phyloP scores from a whole-genome alignment of 2,329 filamentous ascomycete species.

The Hymenoscyphus infarciens region DNA sequence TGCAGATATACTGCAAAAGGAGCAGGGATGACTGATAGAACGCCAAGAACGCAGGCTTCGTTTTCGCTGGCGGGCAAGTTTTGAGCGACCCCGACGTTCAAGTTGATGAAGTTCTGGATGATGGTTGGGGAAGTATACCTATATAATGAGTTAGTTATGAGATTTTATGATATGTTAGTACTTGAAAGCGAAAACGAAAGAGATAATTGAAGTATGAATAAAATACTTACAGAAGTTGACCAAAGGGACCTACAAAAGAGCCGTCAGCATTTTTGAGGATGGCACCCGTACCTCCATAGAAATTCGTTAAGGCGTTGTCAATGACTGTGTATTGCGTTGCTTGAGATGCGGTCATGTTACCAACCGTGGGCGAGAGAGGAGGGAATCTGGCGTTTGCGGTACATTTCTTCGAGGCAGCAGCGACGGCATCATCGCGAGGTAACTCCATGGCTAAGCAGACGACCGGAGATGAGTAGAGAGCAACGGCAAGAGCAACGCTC shows the following conservation, averaged over 20 bases:
- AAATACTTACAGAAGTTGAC: conserved; percentile 8
- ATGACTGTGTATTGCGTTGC: neutral
- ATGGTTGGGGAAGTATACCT: neutral
- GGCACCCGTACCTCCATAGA: neutral
- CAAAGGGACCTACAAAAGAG: conserved; percentile 3
- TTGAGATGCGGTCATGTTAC: neutral
- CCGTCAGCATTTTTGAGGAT: conserved; percentile 6
- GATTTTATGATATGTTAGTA: neutral
- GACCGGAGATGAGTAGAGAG: neutral
- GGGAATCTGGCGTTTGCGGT: neutral
- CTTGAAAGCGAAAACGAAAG: neutral
- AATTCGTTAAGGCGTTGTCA: conserved; percentile 2
- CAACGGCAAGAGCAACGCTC: neutral
- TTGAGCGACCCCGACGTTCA: conserved; percentile 1
- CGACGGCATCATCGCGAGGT: neutral
- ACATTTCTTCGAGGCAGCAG: neutral
- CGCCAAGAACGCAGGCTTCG: conserved; percentile 6
- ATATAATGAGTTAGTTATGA: neutral
- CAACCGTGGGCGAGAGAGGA: neutral
- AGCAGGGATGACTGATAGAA: conserved; percentile 7
- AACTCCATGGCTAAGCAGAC: neutral
- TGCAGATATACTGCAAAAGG: conserved; percentile 7
- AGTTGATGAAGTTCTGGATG: conserved; percentile 1
- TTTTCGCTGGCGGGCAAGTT: neutral
- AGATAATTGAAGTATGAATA: neutral